Base-by-base conservation (phyloP, 345 rosid species). In the Dipteronia dyeriana region DNA sequence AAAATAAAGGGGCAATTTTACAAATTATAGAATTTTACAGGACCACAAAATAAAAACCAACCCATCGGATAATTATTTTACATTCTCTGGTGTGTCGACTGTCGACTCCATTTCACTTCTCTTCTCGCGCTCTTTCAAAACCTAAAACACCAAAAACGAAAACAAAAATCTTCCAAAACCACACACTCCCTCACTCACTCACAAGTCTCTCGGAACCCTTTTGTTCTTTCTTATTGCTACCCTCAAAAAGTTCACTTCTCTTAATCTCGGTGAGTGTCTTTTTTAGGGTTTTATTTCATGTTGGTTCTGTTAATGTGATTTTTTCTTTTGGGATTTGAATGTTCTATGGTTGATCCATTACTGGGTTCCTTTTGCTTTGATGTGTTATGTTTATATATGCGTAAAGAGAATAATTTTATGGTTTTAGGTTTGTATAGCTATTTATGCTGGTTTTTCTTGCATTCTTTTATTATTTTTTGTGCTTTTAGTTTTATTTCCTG, bases 211-310 rank as follows among this genome's bases (percentile, higher is more conserved):
- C 13, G 25, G 20, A 22, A 10, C 16, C 66, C 34, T 71, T 29
- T 59, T 25, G 4, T 20, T 43, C 10, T 4, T 34, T 26, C n/a
- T 23, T 74, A 8, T 13, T 68, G 53, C 34, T 45, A 6, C 19
- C 20, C 63, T 20, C 26, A 9, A 1, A 7, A 59, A 59, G 0
- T 22, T 59, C 26, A 20, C 19, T 43, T 78, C 65, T 5, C 7
- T 9, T 34, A 31, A 14, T n/a, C 43, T 38, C n/a, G 56, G 84
- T 81, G 53, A 81, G 81, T 74, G 13, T 77, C 10, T n/a, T 53
- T 79, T 59, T 51, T 61, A 41, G 56, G 71, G 62, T 63, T 81
- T 51, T 26, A 38, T 7, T 62, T 22, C 63, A 12, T 60, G 74
- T 26, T 34, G 23, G 29, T 45, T 61, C 61, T 13, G 66, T 43